Base-by-base conservation (phyloP, 2,329 filamentous ascomycete species). In the Penicillium sumatraense region DNA sequence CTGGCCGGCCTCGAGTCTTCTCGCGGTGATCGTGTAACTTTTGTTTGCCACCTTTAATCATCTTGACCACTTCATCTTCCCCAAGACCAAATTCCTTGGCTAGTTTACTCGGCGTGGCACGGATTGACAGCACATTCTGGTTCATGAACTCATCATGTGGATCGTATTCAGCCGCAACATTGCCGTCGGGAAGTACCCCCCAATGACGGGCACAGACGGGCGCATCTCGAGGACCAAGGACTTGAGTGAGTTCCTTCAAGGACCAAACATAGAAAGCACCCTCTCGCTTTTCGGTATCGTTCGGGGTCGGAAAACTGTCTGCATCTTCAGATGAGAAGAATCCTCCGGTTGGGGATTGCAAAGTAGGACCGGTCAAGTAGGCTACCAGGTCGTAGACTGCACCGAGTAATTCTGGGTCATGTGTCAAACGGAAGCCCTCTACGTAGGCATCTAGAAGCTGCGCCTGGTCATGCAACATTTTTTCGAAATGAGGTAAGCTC, bases 191-290 rank as follows among this genome's bases (percentile, higher is more conserved):
- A 27, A 85, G 83, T 13, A 97, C 88, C 56, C 90, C 89, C 86
- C 91, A 98, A 73, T 96, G 91, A 4, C 86, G 86, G 1, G 91
- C 90, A 26, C 90, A 87, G 14, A 96, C 84, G 2, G 87, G 84
- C 20, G 87, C 87, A 55, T 89, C 86, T 36, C 87, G 81, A 3
- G 83, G 80, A 2, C 86, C 86, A 1, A 97, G 81, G 2, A 96
- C 85, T 10, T 86, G 83, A 57, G 92, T 87, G 56, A 98, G 89
- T 69, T 98, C 93, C 49, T 91, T 89, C 49, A 89, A 79, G 0
- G 93, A 96, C 93, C 93, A 99, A 3, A 97, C 85, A 66, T 98
- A 97, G 71, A 91, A 98, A 0, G 93, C 93, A 0, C 95, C 95
- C 74, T 98, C 93, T 29, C 89, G 85, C 79, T 93, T 92, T 51